Base-by-base conservation (phyloP, 257 asterid species). In the Echites panduratus region DNA sequence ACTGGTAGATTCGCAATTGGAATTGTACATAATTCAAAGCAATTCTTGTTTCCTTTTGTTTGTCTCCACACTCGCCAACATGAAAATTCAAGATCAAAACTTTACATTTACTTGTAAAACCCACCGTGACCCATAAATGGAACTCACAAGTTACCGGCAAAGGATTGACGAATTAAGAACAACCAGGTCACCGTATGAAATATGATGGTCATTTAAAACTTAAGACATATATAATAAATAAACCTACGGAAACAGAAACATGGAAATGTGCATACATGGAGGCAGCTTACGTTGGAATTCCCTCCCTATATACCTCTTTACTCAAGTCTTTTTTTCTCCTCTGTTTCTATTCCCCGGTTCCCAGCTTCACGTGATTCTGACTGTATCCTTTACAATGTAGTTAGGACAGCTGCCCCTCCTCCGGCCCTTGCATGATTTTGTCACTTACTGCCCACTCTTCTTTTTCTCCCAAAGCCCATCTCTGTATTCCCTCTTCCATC, bases 301-400 rank as follows among this genome's bases (percentile, higher is more conserved):
- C 77, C 84, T 85, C 75, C 86, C 82, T 32, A 32, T 32, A 32
- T 32, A 32, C 38, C 38, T 32, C 38, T 32, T 3, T 32, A 32
- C 38, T 32, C 38, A 32, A 32, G 38, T 49, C 80, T 72, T 63
- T 63, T 22, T 27, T 77, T 78, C 73, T 80, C 20, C 24, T n/a
- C 20, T 50, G 22, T 16, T 76, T 48, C 45, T 4, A 41, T 44
- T 70, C 74, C 73, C 73, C 40, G 13, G 24, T 70, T 70, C 73
- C 73, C 40, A 19, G 24, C 75, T 75, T 87, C 96, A 89, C 96
- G 93, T 89, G 91, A 85, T 70, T 76, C 88, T 87, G 90, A 82
- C 86, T 59, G 56, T 73, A 44, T 70, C 50, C 27, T 71, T 53
- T 64, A 47, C 84, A 49, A 26, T 64, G 66, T 72, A 71, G 40